A percentile compares a stretch with the other conserved stretches of the same genome.
These are phyloP conservation scores for Gentiana straminea DNA, from an alignment of 257 asterid genomes.

Conservation along the genomic window DNA sequence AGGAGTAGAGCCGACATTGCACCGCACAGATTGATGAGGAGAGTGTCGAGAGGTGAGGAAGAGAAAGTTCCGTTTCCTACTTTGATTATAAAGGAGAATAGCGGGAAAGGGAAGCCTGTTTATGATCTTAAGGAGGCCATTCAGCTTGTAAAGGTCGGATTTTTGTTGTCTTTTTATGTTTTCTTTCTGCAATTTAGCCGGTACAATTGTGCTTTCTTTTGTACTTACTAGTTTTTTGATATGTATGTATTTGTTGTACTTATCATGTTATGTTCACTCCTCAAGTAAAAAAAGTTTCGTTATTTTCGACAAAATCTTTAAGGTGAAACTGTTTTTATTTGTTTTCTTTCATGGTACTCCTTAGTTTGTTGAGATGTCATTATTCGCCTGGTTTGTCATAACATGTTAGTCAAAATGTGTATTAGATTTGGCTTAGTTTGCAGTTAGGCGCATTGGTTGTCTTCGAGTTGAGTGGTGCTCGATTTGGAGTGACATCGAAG, in stretches of 20 bases:
- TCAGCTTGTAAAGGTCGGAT: slow-evolving; percentile 66
- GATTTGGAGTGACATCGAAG: too few species aligned
- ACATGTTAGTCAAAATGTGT: not conserved
- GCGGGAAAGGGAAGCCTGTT: slow-evolving; percentile 43
- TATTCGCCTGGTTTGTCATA: too few species aligned
- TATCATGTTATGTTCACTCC: too few species aligned
- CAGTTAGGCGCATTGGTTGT: not conserved
- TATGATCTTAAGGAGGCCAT: slow-evolving; percentile 92
- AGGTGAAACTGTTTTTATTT: too few species aligned
- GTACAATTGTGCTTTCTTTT: not conserved
- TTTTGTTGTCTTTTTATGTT: slow-evolving; percentile 7
- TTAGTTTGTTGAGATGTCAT: too few species aligned
- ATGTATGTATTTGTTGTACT: too few species aligned
- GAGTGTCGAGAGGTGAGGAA: slow-evolving; percentile 29
- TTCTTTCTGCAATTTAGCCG: not conserved
- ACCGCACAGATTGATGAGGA: slow-evolving; percentile 18
- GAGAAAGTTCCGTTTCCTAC: slow-evolving; percentile 71
- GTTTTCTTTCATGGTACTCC: too few species aligned
- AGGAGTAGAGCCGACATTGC: slow-evolving; percentile 42
- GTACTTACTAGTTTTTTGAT: not conserved
- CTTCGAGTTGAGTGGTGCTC: too few species aligned
- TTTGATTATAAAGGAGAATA: slow-evolving; percentile 37
- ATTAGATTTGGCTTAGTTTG: not conserved
- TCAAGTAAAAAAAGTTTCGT: too few species aligned
- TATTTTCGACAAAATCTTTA: too few species aligned